These are phyloP conservation scores for Myriosclerotinia scirpicola DNA, from an alignment of 2,329 filamentous ascomycete genomes.

Conservation along the genomic window DNA sequence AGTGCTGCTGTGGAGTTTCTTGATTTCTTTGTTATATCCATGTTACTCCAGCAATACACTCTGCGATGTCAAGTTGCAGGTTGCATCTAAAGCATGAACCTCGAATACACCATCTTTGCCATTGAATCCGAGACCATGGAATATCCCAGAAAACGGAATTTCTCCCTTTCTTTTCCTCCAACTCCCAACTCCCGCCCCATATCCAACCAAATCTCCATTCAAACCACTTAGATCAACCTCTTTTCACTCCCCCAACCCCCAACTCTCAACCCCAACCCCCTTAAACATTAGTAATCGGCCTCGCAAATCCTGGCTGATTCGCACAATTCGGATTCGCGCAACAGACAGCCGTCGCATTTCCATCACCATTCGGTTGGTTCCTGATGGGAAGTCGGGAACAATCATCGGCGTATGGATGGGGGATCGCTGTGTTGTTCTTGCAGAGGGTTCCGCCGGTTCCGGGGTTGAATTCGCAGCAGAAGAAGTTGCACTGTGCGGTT, in stretches of 20 bases:
- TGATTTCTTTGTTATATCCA: too few relatives aligned
- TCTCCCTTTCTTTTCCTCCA: too few relatives aligned
- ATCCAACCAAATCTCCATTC: too few relatives aligned
- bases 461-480: conserved; percentile 2
- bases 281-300: neutral
- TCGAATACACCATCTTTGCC: too few relatives aligned
- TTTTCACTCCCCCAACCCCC: neutral
- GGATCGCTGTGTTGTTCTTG: neutral
- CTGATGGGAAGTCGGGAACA: neutral
- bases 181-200: neutral
- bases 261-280: too few relatives aligned
- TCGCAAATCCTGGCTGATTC: neutral
- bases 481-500: neutral
- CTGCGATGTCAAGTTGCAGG: too few relatives aligned
- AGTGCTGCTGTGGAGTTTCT: too few relatives aligned
- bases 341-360: neutral
- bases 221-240: too few relatives aligned
- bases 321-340: conserved; percentile 1
- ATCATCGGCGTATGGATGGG: neutral
- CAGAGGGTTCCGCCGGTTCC: conserved; percentile 1
- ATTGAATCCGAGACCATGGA: too few relatives aligned
- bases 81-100: too few relatives aligned
- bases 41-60: too few relatives aligned
- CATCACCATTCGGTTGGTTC: neutral
- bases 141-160: neutral